Conservation (phyloP, 1,284 basidiomycete genomes). For the Sanghuangporus baumii region DNA sequence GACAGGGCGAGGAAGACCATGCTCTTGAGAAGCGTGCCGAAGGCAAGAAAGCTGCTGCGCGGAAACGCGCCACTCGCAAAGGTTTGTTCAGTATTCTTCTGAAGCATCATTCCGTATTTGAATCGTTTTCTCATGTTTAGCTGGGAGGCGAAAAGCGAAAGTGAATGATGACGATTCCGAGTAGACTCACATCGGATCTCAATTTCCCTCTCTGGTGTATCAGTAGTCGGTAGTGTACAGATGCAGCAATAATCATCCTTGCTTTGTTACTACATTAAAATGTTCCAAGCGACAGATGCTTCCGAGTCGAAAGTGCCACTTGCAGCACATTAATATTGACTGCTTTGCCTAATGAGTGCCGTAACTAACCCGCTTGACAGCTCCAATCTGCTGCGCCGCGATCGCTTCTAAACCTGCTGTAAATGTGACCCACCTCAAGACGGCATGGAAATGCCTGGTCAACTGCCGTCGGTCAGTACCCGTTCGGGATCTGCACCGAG, state of each 20-base stretch:
- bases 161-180: constrained; percentile 6
- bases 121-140: background rate
- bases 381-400: too few species aligned
- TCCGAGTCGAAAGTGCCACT: too few species aligned
- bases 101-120: background rate
- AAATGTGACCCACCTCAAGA: too few species aligned
- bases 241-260: background rate
- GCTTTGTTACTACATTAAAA: background rate
- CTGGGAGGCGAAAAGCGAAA: constrained; percentile 3
- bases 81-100: constrained; percentile 27
- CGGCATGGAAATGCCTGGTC: too few species aligned
- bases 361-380: too few species aligned
- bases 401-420: too few species aligned
- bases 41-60: constrained; percentile 75
- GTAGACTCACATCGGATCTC: background rate
- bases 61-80: constrained; percentile 50
- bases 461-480: too few species aligned
- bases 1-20: constrained; percentile 87
- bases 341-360: too few species aligned
- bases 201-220: background rate
- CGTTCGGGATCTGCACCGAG: too few species aligned
- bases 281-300: too few species aligned
- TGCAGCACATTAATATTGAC: too few species aligned
- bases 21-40: constrained; percentile 81
- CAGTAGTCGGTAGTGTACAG: background rate